phyloP scores from a whole-genome alignment of 192 early-diverging fungal genomes.

The Coemansia sp. region DNA sequence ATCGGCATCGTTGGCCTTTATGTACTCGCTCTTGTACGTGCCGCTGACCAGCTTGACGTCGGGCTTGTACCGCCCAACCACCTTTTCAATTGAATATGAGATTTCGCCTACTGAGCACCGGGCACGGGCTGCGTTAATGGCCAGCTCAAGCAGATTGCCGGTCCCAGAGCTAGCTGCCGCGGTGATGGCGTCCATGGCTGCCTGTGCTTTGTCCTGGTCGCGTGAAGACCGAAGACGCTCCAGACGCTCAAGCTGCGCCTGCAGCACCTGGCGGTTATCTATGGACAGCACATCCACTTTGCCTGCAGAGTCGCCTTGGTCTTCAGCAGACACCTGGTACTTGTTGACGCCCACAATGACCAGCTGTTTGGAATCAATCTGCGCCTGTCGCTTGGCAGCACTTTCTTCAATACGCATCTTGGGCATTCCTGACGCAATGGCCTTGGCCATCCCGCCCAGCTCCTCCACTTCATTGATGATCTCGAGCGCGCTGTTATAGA shows the following conservation, averaged over 20 bases:
- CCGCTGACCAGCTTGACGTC: slow-evolving; percentile 78
- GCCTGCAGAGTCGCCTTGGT: slow-evolving; percentile 50
- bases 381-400: slow-evolving; percentile 82
- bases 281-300: slow-evolving; percentile 66
- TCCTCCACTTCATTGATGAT: slow-evolving; percentile 78
- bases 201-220: slow-evolving; percentile 55
- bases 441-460: slow-evolving; percentile 90
- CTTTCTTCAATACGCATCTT: slow-evolving; percentile 85
- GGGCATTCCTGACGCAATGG: slow-evolving; percentile 84
- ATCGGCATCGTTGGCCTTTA: slow-evolving; percentile 45
- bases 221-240: slow-evolving; percentile 56
- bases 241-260: slow-evolving; percentile 67
- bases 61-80: slow-evolving; percentile 83
- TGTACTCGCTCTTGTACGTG: slow-evolving; percentile 82
- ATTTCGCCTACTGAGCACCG: slow-evolving; percentile 88
- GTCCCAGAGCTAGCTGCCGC: slow-evolving; percentile 62
- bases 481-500: slow-evolving; percentile 65
- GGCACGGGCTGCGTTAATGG: slow-evolving; percentile 70
- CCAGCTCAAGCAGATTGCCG: slow-evolving; percentile 72
- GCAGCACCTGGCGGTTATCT: slow-evolving; percentile 75
- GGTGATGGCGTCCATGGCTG: slow-evolving; percentile 63
- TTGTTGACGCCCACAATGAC: slow-evolving; percentile 91
- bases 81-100: slow-evolving; percentile 72
- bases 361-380: slow-evolving; percentile 85
- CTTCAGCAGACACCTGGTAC: slow-evolving; percentile 69